phyloP scores from a whole-genome alignment of 192 early-diverging fungal genomes.

The Umbelopsis isabellina region DNA sequence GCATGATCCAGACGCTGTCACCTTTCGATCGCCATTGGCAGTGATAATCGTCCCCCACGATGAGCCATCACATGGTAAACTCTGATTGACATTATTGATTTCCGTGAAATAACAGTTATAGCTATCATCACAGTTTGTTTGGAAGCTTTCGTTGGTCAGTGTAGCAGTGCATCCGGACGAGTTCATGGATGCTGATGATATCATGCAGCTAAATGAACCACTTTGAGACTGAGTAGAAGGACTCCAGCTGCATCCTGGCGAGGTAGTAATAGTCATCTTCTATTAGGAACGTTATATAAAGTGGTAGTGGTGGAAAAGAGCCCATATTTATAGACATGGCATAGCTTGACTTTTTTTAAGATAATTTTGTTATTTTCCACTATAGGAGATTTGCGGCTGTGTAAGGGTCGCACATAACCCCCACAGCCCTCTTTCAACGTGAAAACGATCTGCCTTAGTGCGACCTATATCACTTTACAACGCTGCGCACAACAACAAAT shows the following conservation, averaged over 20 bases:
- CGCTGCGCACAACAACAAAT: too few relatives aligned
- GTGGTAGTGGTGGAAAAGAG: neutral
- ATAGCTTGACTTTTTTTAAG: neutral
- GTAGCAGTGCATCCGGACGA: neutral
- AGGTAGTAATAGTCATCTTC: constrained; percentile 11
- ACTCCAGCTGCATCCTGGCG: neutral
- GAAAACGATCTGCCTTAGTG: too few relatives aligned
- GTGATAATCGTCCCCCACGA: constrained; percentile 1
- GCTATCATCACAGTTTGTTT: constrained; percentile 1
- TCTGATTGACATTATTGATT: constrained; percentile 46
- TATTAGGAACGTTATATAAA: neutral
- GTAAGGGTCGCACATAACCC: neutral
- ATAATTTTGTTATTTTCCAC: neutral
- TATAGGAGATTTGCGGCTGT: constrained; percentile 1
- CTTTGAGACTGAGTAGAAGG: neutral
- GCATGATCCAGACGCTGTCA: neutral
- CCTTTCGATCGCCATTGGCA: neutral
- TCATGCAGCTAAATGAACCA: neutral
- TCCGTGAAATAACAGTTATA: neutral
- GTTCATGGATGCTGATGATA: neutral
- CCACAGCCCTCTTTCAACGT: too few relatives aligned
- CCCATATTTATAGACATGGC: neutral
- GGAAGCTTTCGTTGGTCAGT: constrained; percentile 1
- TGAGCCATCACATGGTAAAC: constrained; percentile 20
- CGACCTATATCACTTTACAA: too few relatives aligned